These are phyloP conservation scores for Podaxis pistillaris DNA, from an alignment of 768 basidiomycete species.

Conservation along the genomic window DNA sequence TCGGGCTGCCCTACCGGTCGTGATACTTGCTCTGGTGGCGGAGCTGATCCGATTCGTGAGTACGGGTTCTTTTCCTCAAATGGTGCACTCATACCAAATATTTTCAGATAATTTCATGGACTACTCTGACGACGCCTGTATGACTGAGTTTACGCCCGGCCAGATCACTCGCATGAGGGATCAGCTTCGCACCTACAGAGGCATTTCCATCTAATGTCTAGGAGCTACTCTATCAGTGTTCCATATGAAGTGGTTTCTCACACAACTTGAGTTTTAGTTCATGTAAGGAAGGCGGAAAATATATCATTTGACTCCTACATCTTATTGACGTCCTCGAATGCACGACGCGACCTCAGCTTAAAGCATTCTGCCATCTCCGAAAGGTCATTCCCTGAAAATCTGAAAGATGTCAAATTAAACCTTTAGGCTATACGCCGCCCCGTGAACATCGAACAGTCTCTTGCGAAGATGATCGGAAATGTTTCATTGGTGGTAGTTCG, in stretches of 20 bases:
- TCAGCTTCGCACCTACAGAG: conserved; percentile 9
- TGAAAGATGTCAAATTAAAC: no score
- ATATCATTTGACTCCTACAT: no score
- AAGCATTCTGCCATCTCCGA: no score
- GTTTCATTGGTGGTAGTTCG: no score
- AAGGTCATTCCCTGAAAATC: no score
- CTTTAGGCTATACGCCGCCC: no score
- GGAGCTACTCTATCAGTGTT: background rate
- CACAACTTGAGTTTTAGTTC: no score
- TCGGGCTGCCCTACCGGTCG: conserved; percentile 27
- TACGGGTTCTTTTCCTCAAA: background rate
- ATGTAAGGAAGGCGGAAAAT: no score
- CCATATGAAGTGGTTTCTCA: background rate
- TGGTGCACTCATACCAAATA: background rate
- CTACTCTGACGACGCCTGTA: conserved; percentile 15
- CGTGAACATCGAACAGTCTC: no score
- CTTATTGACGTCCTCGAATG: no score
- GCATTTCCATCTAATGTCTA: background rate
- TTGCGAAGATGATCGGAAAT: no score
- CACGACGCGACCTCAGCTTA: no score
- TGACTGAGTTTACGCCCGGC: conserved; percentile 15
- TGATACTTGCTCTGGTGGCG: conserved; percentile 21
- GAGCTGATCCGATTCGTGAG: conserved; percentile 20
- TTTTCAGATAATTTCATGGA: conserved; percentile 19
- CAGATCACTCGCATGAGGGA: conserved; percentile 11